Conservation (phyloP, 1,284 basidiomycete genomes). For the Omphalotus olearius region DNA sequence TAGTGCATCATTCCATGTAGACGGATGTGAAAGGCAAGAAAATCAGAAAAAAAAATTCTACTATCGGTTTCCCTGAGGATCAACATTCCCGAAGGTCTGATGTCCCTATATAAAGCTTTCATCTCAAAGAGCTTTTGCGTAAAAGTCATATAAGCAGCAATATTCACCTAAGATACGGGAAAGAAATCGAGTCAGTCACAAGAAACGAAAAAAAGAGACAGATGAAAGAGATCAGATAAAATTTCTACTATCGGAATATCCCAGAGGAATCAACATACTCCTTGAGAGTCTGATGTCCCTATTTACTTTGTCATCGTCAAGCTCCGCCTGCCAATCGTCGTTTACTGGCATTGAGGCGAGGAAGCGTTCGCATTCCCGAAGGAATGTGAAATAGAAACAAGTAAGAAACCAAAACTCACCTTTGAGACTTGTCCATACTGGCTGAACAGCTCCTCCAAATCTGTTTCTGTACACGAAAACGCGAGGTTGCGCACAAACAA, state of each 20-base stretch:
- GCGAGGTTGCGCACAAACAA: slow-evolving; percentile 91
- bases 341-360: too few species aligned
- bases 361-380: background rate
- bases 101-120: slow-evolving; percentile 33
- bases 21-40: slow-evolving; percentile 10
- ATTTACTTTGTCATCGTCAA: slow-evolving; percentile 23
- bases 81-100: slow-evolving; percentile 39
- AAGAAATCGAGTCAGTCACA: slow-evolving; percentile 7
- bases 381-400: background rate
- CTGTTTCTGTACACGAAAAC: slow-evolving; percentile 76
- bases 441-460: slow-evolving; percentile 67
- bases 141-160: slow-evolving; percentile 7
- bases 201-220: slow-evolving; percentile 11
- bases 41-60: slow-evolving; percentile 39
- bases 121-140: slow-evolving; percentile 21
- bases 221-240: slow-evolving; percentile 23
- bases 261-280: slow-evolving; percentile 53
- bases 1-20: slow-evolving; percentile 35
- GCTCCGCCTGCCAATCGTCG: background rate
- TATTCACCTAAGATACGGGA: slow-evolving; percentile 21
- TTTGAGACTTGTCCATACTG: slow-evolving; percentile 73
- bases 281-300: slow-evolving; percentile 60
- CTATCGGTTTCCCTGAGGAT: slow-evolving; percentile 35
- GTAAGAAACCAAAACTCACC: slow-evolving; percentile 38
- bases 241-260: slow-evolving; percentile 56